Evolutionary conservation across 2,329 filamentous ascomycete genomes (phyloP), one percentile per base, ranked within the genome.

Genomic region (Cladosporium oxysporum): DNA sequence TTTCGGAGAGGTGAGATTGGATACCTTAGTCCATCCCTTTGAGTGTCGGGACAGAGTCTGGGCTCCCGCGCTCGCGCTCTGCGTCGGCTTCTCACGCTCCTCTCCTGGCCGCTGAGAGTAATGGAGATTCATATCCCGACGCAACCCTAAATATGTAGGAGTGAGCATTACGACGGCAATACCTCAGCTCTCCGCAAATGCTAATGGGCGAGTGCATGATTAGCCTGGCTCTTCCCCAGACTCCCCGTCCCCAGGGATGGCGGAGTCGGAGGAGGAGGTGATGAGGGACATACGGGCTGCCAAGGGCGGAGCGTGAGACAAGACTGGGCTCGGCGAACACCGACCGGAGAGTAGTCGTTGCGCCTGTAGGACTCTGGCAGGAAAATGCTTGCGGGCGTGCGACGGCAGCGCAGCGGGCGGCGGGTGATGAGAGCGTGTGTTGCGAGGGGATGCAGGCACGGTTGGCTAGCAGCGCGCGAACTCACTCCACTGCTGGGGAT

Each of bases 281-380:
- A 49, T n/a, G 16, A 62, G 59, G 59, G 59, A 62, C 59, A 62
- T 62, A 52, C 35, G 59, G 47, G 44, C 59, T 55, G 61, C 61
- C 61, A 63, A 63, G 61, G 55, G 16, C 23, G 12, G 49, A 37
- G 35, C 50, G 50, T 52, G 55, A 52, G 55, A 52, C 55, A 52
- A 63, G 44, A 52, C 33, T 44, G 33, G 59, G 61, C 61, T 55
- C 33, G 61, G 61, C 61, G 61, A 63, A 44, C 35, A 63, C 26
- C 47, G 61, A 37, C 35, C 61, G 61, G 61, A 29, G 10, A 52
- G 59, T 37, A 59, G 28, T 62, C 60, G 60, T 41, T 53, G 47
- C 60, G 60, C 58, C 37, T 35, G 44, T 16, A 35, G 44, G 44
- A 21, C n/a, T 21, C 18, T 52, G 29, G 26, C 26, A 35, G 31